A percentile compares a stretch with the other conserved stretches of the same genome.
These are phyloP conservation scores for Aurifilum marmelostoma DNA, from an alignment of 2,329 filamentous ascomycete species.

Conservation along the genomic window DNA sequence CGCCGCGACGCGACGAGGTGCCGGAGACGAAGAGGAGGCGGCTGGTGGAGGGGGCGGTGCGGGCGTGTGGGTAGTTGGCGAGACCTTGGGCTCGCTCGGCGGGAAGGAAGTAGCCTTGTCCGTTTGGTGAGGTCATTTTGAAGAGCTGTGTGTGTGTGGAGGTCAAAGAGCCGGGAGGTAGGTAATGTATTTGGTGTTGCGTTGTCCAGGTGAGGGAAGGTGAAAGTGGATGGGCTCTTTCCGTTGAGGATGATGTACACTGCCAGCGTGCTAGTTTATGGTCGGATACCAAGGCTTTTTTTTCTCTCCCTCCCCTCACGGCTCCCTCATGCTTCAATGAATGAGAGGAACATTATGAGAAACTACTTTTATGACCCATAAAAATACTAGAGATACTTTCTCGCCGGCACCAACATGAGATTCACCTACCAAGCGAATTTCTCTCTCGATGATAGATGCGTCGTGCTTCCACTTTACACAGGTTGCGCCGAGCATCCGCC, in stretches of 20 bases:
- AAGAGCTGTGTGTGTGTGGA: neutral
- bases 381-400: neutral
- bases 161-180: neutral
- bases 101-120: conserved; percentile 37
- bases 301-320: too few relatives aligned
- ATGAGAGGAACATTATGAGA: too few relatives aligned
- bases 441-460: neutral
- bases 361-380: too few relatives aligned
- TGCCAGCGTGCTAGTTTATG: too few relatives aligned
- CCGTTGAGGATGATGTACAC: too few relatives aligned
- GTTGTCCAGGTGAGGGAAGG: neutral
- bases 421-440: neutral
- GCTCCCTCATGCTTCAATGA: neutral
- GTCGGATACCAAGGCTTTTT: neutral
- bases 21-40: conserved; percentile 39
- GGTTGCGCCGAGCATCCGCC: conserved; percentile 24
- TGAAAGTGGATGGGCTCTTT: neutral
- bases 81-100: conserved; percentile 38
- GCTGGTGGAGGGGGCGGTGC: conserved; percentile 33
- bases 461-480: neutral
- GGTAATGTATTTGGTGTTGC: too few relatives aligned
- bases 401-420: neutral
- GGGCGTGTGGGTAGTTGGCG: conserved; percentile 42
- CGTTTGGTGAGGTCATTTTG: conserved; percentile 34
- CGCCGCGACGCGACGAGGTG: conserved; percentile 39